Evolutionary conservation across 352 stramenopile species (phyloP).

Genomic region (Globisporangium carolinianum): DNA sequence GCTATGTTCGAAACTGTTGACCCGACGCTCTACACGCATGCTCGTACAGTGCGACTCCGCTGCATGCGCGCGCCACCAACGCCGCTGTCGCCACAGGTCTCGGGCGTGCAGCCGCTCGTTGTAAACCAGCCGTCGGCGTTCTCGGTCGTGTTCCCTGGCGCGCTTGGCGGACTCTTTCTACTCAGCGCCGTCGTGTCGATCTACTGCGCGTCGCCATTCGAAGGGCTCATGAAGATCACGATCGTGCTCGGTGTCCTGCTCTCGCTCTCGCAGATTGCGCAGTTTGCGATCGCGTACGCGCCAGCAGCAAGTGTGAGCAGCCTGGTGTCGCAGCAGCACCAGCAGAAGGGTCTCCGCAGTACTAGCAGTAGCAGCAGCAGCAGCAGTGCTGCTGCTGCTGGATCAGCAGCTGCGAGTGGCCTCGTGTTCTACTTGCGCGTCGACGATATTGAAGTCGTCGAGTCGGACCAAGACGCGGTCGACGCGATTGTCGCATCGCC

Average conservation of each 20-base stretch:
- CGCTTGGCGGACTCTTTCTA: constrained; percentile 63
- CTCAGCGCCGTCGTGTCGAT: constrained; percentile 72
- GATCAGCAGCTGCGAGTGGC: constrained; percentile 7
- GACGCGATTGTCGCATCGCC: constrained; percentile 11
- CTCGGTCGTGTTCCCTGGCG: constrained; percentile 58
- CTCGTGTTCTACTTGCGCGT: constrained; percentile 48
- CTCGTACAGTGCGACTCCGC: constrained; percentile 39
- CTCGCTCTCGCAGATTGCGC: constrained; percentile 68
- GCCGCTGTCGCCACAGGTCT: constrained; percentile 35
- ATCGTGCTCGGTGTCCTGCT: constrained; percentile 74
- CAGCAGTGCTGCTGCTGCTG: not conserved
- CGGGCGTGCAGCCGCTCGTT: constrained; percentile 25
- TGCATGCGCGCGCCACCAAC: constrained; percentile 29
- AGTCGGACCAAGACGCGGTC: constrained; percentile 39
- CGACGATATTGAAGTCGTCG: constrained; percentile 58
- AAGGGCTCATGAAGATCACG: constrained; percentile 83
- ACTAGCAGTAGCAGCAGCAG: constrained; percentile 4
- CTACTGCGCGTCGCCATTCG: constrained; percentile 62
- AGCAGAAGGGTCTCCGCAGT: not conserved
- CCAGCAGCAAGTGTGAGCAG: constrained; percentile 14
- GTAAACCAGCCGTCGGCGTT: constrained; percentile 44
- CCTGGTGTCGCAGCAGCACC: not conserved
- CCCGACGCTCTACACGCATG: not conserved
- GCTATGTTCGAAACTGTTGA: too few relatives aligned
- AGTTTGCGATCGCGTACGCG: constrained; percentile 43